Base-by-base conservation (phyloP, 1,139 yeast genomes). In the Taiozyma sp. region DNA sequence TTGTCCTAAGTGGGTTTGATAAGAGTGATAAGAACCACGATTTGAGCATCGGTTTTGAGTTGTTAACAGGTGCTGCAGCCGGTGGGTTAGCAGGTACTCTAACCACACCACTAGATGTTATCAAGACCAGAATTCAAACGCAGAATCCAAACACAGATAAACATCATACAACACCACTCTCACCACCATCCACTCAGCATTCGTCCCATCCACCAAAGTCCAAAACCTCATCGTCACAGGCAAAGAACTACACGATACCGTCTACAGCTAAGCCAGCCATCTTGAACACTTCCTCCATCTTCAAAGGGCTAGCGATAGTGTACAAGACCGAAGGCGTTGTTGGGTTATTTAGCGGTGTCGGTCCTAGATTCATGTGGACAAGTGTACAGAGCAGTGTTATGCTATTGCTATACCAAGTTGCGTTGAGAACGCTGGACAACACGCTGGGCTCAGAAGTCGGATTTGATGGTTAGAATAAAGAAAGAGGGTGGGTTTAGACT, bases 351-450 rank as follows among this genome's bases (percentile, higher is more conserved):
- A 81, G 93, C 39, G 99, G 99, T 1, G 97, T 95, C 12, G 97
- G 97, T 0, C 99, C 99, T 0, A 75, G 99, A 56, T 84, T 92
- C 57, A 88, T 93, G 9, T 93, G 99, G 99, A 92, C 99, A 0
- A 90, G 96, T 57, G 77, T 92, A 16, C 99, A 93, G 68, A 89
- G 97, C 68, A 88, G 97, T 56, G 87, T 93, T 51, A 93, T 95
- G 99, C 76, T 95, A 57, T 73, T 93, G 57, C 73, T 92, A 47
- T 93, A 93, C 70, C 99, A 93, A 63, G 59, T 69, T 44, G 62
- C 74, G 4, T 53, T 73, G 47, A 67, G 68, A 47, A 57, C 62
- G 19, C 55, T 71, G 50, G 66, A 66, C 49, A 49, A 48, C 3
- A 48, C 48, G 16, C 39, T 54, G 41, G 41, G 41, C 2, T 32